Evolutionary conservation across 257 asterid genomes (phyloP).

Genomic region (Rhazya stricta): DNA sequence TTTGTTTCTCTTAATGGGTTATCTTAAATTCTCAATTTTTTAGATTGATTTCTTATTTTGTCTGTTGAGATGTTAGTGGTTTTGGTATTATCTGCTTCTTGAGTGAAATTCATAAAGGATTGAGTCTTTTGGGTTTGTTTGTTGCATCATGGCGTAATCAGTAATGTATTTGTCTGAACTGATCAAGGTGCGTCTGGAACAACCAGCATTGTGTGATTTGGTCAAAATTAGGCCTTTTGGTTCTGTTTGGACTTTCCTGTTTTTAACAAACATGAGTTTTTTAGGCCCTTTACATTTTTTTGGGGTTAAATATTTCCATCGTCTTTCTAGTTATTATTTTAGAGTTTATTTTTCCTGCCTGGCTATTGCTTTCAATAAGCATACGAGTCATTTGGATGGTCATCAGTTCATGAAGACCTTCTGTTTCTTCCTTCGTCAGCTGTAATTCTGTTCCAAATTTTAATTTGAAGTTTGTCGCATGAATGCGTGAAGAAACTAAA

Average conservation of each 20-base stretch:
- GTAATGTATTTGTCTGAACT: not conserved
- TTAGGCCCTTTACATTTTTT: not conserved
- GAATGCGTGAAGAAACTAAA: not conserved
- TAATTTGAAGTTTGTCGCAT: not conserved
- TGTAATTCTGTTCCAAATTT: not conserved
- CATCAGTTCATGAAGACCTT: not conserved
- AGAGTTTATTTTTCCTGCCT: not conserved
- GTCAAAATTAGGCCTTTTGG: not conserved
- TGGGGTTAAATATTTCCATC: not conserved
- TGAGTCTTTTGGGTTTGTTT: not conserved
- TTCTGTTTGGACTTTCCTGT: not conserved
- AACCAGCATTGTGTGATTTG: not conserved
- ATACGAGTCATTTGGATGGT: not conserved
- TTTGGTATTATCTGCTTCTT: not conserved
- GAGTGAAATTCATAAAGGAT: not conserved
- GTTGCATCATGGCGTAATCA: not conserved
- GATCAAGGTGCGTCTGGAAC: not conserved
- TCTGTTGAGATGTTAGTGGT: not conserved
- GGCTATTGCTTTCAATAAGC: not conserved
- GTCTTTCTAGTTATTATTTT: not conserved
- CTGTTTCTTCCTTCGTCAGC: not conserved
- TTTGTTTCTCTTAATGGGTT: not conserved
- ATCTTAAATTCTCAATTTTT: not conserved
- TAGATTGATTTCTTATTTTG: not conserved
- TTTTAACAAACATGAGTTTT: not conserved